Percentiles rank a stretch among this genome's conserved stretches.
Evolutionary conservation across 257 asterid genomes (phyloP).

Genomic region (Jacaranda mimosifolia): DNA sequence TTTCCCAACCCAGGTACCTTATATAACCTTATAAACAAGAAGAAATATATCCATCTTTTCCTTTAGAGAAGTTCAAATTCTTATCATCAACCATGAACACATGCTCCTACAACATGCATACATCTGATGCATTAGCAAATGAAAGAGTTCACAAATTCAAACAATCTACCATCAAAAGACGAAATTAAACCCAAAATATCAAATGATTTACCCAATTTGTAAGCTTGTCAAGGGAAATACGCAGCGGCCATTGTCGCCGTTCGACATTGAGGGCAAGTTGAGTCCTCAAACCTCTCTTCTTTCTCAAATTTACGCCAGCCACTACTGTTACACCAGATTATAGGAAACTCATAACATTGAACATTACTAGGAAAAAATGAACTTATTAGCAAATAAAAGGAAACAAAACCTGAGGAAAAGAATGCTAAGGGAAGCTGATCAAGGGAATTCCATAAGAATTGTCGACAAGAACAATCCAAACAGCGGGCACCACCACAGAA

Average conservation of each 20-base stretch:
- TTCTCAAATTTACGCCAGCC: slow-evolving; percentile 41
- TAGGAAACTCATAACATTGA: slow-evolving; percentile 15
- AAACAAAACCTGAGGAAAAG: slow-evolving; percentile 44
- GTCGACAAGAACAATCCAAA: slow-evolving; percentile 34
- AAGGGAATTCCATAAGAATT: slow-evolving; percentile 37
- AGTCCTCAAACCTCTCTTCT: slow-evolving; percentile 34
- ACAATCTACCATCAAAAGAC: not conserved
- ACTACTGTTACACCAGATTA: slow-evolving; percentile 45
- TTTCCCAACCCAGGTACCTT: not conserved
- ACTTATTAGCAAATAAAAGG: not conserved
- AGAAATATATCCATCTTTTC: not conserved
- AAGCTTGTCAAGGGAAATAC: slow-evolving; percentile 78
- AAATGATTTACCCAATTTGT: slow-evolving; percentile 77
- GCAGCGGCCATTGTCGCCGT: slow-evolving; percentile 55
- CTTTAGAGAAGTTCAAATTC: slow-evolving; percentile 10
- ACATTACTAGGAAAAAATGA: not conserved
- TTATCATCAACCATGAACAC: slow-evolving; percentile 18
- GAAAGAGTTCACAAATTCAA: not conserved
- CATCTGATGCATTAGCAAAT: slow-evolving; percentile 32
- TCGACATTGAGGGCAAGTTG: slow-evolving; percentile 55
- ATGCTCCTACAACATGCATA: slow-evolving; percentile 17
- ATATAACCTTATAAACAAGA: slow-evolving; percentile 19
- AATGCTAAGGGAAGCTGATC: slow-evolving; percentile 38
- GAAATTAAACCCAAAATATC: not conserved
- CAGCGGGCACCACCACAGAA: slow-evolving; percentile 46